Base-by-base conservation (phyloP, 1,284 basidiomycete genomes). In the Cryptococcus jaspeensis region DNA sequence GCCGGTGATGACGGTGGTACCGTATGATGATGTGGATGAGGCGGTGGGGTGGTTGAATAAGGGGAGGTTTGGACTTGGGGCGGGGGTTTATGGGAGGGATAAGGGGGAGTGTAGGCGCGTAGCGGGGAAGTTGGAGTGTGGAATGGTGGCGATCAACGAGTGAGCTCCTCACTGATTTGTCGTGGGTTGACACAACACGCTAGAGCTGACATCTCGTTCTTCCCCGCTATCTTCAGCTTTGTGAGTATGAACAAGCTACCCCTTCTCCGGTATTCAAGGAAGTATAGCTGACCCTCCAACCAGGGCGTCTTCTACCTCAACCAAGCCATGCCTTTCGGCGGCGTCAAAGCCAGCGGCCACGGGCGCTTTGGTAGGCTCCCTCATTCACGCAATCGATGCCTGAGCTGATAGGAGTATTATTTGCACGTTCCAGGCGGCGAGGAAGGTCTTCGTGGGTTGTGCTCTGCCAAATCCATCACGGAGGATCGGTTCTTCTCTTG, bases 61-160 rank as follows among this genome's bases (percentile, higher is more conserved):
- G 15, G 92, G 90, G 1, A 82, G 84, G 36, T 98, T 90, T 74
- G 95, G 90, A 16, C 84, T 99, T n/a, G 95, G 94, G 44, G 91
- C 92, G 1, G 90, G 90, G 56, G 90, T 99, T n/a, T 98, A 94
- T 72, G 94, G 94, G 9, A 86, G 86, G 12, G 84, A 88, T 68
- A 85, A 88, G 69, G 81, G 82, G 32, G 80, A 88, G 45, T 93
- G 91, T 70, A 65, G 88, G 52, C 80, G 85, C 52, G 87, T 98
- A 12, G 92, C 92, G 16, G 84, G 85, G 55, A 78, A 81, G 50
- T 78, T 98, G 47, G 84, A 94, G 57, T 93, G 91, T 64, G 95
- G 95, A 40, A 98, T 99, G 95, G 93, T 98, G 9, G 88, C 93
- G 38, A 83, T 97, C 67, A 98, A 98, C 69, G 92, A 95, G 77